Evolutionary conservation across 2,329 filamentous ascomycete genomes (phyloP).

Genomic region (Camillea tinctor): DNA sequence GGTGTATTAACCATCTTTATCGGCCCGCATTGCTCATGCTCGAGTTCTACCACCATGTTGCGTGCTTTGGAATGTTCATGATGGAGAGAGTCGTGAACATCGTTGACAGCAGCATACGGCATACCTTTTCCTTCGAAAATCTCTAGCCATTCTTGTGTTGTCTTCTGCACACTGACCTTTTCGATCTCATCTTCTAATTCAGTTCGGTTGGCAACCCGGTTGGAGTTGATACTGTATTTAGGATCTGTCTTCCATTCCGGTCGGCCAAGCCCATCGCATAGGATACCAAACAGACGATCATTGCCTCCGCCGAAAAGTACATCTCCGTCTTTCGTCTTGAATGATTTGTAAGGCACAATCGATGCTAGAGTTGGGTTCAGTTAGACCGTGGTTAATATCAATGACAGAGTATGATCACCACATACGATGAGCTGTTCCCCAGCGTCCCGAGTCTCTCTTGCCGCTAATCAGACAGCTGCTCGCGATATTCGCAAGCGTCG

Average conservation of each 20-base stretch:
- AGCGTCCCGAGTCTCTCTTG: slow-evolving; percentile 81
- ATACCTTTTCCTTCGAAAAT: slow-evolving; percentile 87
- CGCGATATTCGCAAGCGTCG: slow-evolving; percentile 91
- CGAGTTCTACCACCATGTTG: slow-evolving; percentile 84
- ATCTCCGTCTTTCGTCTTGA: slow-evolving; percentile 69
- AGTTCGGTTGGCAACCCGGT: slow-evolving; percentile 67
- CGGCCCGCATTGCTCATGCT: slow-evolving; percentile 78
- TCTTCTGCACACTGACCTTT: slow-evolving; percentile 68
- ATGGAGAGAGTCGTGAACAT: slow-evolving; percentile 79
- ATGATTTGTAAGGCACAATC: slow-evolving; percentile 93
- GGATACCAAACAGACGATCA: slow-evolving; percentile 63
- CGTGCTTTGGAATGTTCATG: slow-evolving; percentile 83
- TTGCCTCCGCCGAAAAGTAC: slow-evolving; percentile 73
- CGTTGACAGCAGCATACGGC: slow-evolving; percentile 94
- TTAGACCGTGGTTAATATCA: slow-evolving; percentile 7
- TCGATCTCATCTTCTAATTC: slow-evolving; percentile 80
- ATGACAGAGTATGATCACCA: slow-evolving; percentile 9
- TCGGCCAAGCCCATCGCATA: slow-evolving; percentile 59
- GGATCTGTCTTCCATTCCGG: slow-evolving; percentile 60
- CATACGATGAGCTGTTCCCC: slow-evolving; percentile 93
- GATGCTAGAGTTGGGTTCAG: slow-evolving; percentile 60
- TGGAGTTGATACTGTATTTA: slow-evolving; percentile 60
- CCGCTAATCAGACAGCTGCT: slow-evolving; percentile 89
- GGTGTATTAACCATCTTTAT: slow-evolving; percentile 93
- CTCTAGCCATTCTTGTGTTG: slow-evolving; percentile 83